phyloP scores from a whole-genome alignment of 768 basidiomycete genomes.

The Chalciporus chontae region DNA sequence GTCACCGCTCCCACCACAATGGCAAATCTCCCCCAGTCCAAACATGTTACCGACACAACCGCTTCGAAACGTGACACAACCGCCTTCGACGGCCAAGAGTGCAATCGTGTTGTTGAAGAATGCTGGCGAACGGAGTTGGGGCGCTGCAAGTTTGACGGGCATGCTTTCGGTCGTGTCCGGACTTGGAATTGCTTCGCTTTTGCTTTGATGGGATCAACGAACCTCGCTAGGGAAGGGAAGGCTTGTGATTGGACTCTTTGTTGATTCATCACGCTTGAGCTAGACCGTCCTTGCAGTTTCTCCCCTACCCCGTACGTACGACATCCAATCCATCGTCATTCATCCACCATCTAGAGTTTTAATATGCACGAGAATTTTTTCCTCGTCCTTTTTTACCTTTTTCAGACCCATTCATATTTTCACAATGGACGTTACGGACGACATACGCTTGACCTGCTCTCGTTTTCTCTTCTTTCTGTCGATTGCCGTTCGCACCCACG shows the following conservation, averaged over 20 bases:
- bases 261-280: background rate
- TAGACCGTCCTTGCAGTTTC: no score
- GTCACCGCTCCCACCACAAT: conserved; percentile 66
- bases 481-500: background rate
- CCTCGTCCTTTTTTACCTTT: background rate
- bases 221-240: background rate
- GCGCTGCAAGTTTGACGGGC: conserved; percentile 8
- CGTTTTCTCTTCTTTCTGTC: background rate
- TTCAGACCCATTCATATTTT: conserved; percentile 6
- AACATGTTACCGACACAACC: conserved; percentile 80
- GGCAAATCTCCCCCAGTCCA: conserved; percentile 63
- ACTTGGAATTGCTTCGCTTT: conserved; percentile 22
- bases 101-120: conserved; percentile 14
- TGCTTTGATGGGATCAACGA: conserved; percentile 20
- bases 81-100: conserved; percentile 10
- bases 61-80: conserved; percentile 52
- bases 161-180: conserved; percentile 12
- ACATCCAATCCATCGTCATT: background rate
- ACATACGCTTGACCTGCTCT: conserved; percentile 14
- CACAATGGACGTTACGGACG: conserved; percentile 24
- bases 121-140: conserved; percentile 26
- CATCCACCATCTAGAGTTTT: background rate
- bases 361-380: background rate
- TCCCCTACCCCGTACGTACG: background rate
- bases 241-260: background rate